Percentiles rank a stretch among this genome's conserved stretches.
Conservation (phyloP, 176 grass and related monocot species). For the Rhynchospora breviuscula region DNA sequence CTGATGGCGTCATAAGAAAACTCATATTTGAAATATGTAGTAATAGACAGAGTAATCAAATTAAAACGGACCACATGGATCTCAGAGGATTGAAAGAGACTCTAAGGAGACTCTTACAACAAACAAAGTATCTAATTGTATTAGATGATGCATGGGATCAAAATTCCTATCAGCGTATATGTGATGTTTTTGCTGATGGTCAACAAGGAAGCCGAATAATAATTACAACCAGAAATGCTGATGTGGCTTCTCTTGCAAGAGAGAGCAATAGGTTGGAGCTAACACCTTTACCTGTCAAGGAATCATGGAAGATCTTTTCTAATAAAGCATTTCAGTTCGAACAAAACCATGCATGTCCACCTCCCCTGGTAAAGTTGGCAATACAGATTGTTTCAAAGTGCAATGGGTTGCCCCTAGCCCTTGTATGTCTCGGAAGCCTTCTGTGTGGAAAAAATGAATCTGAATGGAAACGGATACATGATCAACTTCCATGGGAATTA, state of each 20-base stretch:
- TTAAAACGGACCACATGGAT: not conserved
- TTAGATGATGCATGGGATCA: constrained; percentile 32
- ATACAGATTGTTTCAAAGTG: constrained; percentile 28
- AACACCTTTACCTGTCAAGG: not conserved
- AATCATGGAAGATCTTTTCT: constrained; percentile 23
- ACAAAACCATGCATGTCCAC: not conserved
- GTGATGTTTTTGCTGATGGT: not conserved
- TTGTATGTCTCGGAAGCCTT: constrained; percentile 17
- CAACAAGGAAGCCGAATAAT: constrained; percentile 14
- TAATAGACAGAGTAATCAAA: not conserved
- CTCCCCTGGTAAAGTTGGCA: not conserved
- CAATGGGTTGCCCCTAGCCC: constrained; percentile 28
- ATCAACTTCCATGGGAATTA: constrained; percentile 33
- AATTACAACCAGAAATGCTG: constrained; percentile 5
- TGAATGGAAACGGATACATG: constrained; percentile 22
- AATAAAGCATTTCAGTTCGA: constrained; percentile 8
- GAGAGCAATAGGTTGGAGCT: constrained; percentile 6
- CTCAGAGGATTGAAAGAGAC: not conserved
- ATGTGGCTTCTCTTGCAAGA: constrained; percentile 19
- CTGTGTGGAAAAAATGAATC: not conserved
- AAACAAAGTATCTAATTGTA: constrained; percentile 21
- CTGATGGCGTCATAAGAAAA: not conserved
- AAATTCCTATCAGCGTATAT: not conserved
- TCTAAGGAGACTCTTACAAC: not conserved
- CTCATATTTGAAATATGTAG: not conserved